Evolutionary conservation across 192 early-diverging fungal species (phyloP), one percentile per base, ranked within the genome.

Genomic region (Umbelopsis isabellina): DNA sequence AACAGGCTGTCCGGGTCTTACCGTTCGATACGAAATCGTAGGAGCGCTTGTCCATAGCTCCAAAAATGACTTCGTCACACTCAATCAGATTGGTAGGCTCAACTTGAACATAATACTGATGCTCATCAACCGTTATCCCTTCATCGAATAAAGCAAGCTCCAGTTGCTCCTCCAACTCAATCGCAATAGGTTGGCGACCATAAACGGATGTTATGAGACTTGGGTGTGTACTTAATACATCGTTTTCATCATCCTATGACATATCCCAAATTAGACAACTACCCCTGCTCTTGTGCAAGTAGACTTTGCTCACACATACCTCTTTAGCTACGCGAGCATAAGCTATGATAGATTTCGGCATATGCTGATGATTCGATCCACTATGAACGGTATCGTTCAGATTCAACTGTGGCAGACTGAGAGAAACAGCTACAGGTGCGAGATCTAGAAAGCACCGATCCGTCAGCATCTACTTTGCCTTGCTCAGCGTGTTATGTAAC

Each of bases 31-130:
- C 79, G 61, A 64, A 72, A 45, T 83, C 79, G 72, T 86, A 91
- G 22, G 89, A 83, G 10, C 69, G 75, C 4, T 73, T 65, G 37
- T 83, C 81, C 51, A 83, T 73, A 21, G 89, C 89, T 22, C 84
- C 88, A 67, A 91, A 55, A 55, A 90, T 86, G 9, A 90, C 68
- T 67, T 91, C 88, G 58, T 86, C 84, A 23, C 91, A 72, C 46
- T 86, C 86, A 23, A 90, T 82, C n/a, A 83, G 68, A 47, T 78
- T 66, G 8, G 81, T 73, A 35, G 47, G 67, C 46, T 82, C 74
- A 11, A 89, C 33, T 23, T 69, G 44, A n/a, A 65, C 33, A 46
- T 25, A 23, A 15, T 61, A 67, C 5, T 15, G 20, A 55, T n/a
- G n/a, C 6, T 68, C 46, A 25, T 49, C 46, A 5, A 25, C 44